These are phyloP conservation scores for Solanum peruvianum DNA, from an alignment of 257 asterid genomes.

Conservation along the genomic window DNA sequence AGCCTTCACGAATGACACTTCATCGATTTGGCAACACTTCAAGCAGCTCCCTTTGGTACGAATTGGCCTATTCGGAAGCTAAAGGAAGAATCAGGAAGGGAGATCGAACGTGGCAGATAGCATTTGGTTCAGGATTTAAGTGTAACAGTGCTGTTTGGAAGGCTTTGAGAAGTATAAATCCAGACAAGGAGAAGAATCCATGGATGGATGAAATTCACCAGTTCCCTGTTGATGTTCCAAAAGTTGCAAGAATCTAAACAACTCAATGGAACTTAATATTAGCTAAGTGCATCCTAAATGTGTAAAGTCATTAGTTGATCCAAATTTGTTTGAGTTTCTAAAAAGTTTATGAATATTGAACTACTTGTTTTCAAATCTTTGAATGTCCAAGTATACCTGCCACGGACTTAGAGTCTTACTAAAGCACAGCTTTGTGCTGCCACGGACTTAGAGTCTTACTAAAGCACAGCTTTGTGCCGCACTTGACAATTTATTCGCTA, in stretches of 20 bases:
- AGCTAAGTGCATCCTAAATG: background rate
- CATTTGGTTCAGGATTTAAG: conserved; percentile 81
- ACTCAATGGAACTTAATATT: background rate
- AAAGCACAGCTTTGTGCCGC: too few relatives aligned
- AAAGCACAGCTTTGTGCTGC: too few relatives aligned
- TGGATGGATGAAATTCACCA: conserved; percentile 28
- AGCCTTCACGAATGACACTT: conserved; percentile 76
- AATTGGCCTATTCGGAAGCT: conserved; percentile 57
- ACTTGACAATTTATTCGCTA: too few relatives aligned
- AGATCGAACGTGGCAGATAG: conserved; percentile 80
- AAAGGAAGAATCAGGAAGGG: conserved; percentile 75
- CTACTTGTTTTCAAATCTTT: background rate
- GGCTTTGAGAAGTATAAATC: conserved; percentile 50
- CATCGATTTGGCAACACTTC: conserved; percentile 76
- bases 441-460: too few relatives aligned
- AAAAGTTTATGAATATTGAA: background rate
- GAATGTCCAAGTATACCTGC: background rate
- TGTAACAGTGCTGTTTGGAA: conserved; percentile 89
- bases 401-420: too few relatives aligned
- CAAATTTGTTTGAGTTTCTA: background rate
- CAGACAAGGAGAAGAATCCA: conserved; percentile 26
- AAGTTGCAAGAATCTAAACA: conserved; percentile 7
- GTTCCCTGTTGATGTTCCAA: conserved; percentile 30
- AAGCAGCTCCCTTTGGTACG: conserved; percentile 81
- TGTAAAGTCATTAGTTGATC: background rate